A percentile compares a stretch with the other conserved stretches of the same genome.
Conservation (phyloP, 129 eudicot species). For the Flaveria sonorensis region DNA sequence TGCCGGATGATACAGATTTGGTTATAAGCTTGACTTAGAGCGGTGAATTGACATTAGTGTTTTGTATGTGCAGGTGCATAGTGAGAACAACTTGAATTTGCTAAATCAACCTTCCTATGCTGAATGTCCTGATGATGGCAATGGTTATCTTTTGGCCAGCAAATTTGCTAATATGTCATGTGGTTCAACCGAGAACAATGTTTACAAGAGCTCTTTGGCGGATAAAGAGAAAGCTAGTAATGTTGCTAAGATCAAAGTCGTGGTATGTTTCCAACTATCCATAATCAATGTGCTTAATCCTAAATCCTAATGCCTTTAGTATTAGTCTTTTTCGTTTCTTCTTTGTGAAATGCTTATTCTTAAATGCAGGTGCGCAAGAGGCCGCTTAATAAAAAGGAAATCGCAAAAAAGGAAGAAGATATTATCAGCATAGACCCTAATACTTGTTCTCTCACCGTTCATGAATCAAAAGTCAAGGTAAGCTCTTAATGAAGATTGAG, state of each 20-base stretch:
- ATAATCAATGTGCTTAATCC: neutral
- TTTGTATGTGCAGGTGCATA: slow-evolving; percentile 53
- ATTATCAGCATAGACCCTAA: slow-evolving; percentile 50
- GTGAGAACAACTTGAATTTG: slow-evolving; percentile 43
- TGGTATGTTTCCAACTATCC: slow-evolving; percentile 57
- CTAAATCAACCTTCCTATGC: slow-evolving; percentile 50
- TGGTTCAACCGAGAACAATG: slow-evolving; percentile 57
- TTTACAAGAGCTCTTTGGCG: slow-evolving; percentile 46
- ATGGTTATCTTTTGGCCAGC: slow-evolving; percentile 40
- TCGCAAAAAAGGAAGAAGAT: slow-evolving; percentile 62
- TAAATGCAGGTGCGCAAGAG: slow-evolving; percentile 64
- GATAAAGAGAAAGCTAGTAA: slow-evolving; percentile 72
- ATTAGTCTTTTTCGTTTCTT: neutral
- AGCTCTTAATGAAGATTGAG: neutral
- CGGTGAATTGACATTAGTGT: neutral
- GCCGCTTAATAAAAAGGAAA: slow-evolving; percentile 72
- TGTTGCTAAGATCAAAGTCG: slow-evolving; percentile 96
- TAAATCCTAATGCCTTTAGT: neutral
- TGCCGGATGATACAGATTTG: neutral
- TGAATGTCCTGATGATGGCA: slow-evolving; percentile 58
- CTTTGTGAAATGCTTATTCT: neutral
- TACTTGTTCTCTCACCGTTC: slow-evolving; percentile 53
- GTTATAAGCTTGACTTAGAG: no score
- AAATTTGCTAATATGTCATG: slow-evolving; percentile 59
- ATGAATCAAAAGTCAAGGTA: slow-evolving; percentile 74